Evolutionary conservation across 345 rosid species (phyloP).

Genomic region (Citrus glauca): DNA sequence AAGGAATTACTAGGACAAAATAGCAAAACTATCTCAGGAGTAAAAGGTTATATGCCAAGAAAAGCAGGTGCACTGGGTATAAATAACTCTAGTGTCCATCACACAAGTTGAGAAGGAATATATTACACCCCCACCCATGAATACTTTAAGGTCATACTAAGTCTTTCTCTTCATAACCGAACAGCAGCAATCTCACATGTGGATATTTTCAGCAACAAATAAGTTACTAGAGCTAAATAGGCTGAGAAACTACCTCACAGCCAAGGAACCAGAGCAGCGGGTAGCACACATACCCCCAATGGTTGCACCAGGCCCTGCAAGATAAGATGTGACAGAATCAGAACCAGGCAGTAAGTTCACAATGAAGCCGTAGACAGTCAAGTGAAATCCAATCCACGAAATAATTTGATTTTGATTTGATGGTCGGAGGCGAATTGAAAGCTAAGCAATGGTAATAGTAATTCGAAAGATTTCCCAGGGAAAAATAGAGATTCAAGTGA

Average conservation of each 20-base stretch:
- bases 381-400: no score
- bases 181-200: neutral
- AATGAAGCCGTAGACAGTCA: no score
- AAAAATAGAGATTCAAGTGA: neutral
- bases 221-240: constrained; percentile 1
- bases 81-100: neutral
- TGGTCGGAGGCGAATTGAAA: no score
- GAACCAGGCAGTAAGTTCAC: neutral
- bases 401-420: no score
- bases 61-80: neutral
- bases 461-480: no score
- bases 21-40: neutral
- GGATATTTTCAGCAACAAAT: constrained; percentile 2
- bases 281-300: constrained; percentile 99
- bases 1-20: neutral
- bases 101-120: neutral
- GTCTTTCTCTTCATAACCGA: neutral
- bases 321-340: constrained; percentile 2
- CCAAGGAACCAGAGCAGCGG: constrained; percentile 95
- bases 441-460: no score
- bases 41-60: neutral
- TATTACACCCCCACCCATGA: neutral
- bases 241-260: constrained; percentile 65
- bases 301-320: constrained; percentile 89
- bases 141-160: neutral